Conservation (phyloP, 176 grass and related monocot species). For the Oryza coarctata region DNA sequence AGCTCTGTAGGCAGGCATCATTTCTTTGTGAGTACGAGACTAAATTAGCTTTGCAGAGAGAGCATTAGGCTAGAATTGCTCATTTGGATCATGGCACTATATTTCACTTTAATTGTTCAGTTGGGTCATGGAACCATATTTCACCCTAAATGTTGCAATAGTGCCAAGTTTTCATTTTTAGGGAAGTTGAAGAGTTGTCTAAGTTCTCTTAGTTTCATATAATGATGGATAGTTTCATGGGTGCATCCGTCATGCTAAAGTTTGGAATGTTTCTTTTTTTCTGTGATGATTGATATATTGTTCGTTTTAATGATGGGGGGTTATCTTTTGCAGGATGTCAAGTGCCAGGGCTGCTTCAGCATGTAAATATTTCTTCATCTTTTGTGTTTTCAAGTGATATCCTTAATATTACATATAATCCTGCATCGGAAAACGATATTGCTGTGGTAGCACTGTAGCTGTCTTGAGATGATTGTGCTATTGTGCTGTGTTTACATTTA, state of each 20-base stretch:
- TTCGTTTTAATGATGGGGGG: neutral
- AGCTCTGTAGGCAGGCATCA: neutral
- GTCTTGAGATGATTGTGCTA: no score
- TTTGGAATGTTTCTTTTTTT: neutral
- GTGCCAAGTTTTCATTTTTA: neutral
- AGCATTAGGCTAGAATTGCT: no score
- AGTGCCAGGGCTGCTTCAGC: slow-evolving; percentile 73
- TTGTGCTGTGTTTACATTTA: no score
- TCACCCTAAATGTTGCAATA: neutral
- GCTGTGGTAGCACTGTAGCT: no score
- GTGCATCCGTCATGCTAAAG: neutral
- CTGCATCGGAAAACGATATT: no score
- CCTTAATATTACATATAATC: no score
- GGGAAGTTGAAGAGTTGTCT: neutral
- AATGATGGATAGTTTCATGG: neutral
- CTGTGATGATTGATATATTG: neutral
- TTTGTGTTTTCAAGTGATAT: neutral
- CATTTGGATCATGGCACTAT: no score
- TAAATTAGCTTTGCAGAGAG: neutral
- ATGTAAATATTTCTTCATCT: slow-evolving; percentile 50
- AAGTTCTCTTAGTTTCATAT: neutral
- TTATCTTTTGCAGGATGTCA: slow-evolving; percentile 58
- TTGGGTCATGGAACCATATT: neutral
- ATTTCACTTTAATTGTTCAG: neutral
- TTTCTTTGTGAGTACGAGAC: neutral